Evolutionary conservation across 2,329 filamentous ascomycete species (phyloP), one percentile per base, ranked within the genome.

Genomic region (Neofusicoccum laricinum): DNA sequence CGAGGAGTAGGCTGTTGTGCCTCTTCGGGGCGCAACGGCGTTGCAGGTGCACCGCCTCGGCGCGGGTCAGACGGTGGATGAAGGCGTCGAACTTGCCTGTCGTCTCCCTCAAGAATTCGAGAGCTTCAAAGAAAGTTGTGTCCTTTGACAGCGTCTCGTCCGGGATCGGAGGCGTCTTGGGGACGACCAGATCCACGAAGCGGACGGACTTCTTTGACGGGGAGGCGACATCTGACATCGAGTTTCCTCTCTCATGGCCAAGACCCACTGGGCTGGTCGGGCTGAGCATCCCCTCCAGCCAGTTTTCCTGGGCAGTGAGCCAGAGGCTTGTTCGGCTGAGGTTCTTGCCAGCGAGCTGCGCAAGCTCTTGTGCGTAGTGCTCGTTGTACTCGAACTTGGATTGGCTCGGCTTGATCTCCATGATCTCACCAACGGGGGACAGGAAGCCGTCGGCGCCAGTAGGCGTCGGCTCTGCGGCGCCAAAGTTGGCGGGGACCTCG

Each of bases 51-150:
- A 97, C 83, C 25, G 92, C 92, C 75, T 98, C 94, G 66, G 94
- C 96, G 55, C 95, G 90, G 25, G 91, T 86, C 64, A 92, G 87
- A 46, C 92, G 90, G 76, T 96, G 91, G 63, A 96, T 85, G 73
- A 97, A 97, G 10, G 89, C 88, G 76, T 98, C 95, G 17, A 83
- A 81, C 61, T 83, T 82, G 64, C 86, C 87, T 14, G 86, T 87
- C 36, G 86, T 86, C 65, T 90, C 84, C 50, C 88, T 80, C 69
- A 91, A 85, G 72, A 90, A 88, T 69, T 92, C 88, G 75, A 97
- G 97, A 10, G 92, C 92, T 66, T 91, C 89, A 79, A 93, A 94
- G 77, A 97, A 97, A 4, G 93, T 90, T 3, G 90, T 89, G 71
- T 95, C 91, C 72, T 74, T 73, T 68, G 76, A 73, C 14, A 72